Base-by-base conservation (phyloP, 257 asterid genomes). In the Solanum pinnatisectum region DNA sequence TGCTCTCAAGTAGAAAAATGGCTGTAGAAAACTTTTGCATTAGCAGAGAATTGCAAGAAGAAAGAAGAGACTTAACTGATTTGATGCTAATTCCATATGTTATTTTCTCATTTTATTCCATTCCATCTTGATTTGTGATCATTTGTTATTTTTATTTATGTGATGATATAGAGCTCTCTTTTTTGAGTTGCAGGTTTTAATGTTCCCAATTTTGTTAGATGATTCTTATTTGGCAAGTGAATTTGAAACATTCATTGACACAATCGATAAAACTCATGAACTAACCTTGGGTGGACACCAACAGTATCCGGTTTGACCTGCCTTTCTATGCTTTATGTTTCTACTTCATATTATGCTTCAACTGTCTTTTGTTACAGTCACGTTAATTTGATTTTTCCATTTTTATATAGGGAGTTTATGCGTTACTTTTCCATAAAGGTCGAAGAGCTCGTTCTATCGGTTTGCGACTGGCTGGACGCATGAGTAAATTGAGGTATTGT, bases 391-490 rank as follows among this genome's bases (percentile, higher is more conserved):
- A 8, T 27, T 72, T 49, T 52, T 10, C 20, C 16, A 71, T 72
- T 49, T 72, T 86, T 52, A 15, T 74, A 42, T 84, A 97, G 99
- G 99, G 99, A 86, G 96, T 97, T 88, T 96, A 97, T 87, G 98
- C 94, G 20, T 91, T 97, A 91, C 97, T 97, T 88, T 97, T 96
- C 89, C 92, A 93, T 86, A 91, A 93, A 91, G 94, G 98, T 88
- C 93, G 99, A 93, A 94, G 98, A 93, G 95, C 94, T 70, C 96
- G 99, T 88, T 92, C 98, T 46, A 95, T 97, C 70, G 98, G 98
- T 84, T 93, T 92, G 90, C 99, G 98, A 73, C 92, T 97, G 91
- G 98, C 99, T 89, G 98, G 98, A 85, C 94, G 91, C 68, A 93
- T 95, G 98, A 97, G 97, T 89, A 97, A 93, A 94, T 82, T 97